Evolutionary conservation across 1,284 basidiomycete genomes (phyloP).

Genomic region (Apiotrichum porosum): DNA sequence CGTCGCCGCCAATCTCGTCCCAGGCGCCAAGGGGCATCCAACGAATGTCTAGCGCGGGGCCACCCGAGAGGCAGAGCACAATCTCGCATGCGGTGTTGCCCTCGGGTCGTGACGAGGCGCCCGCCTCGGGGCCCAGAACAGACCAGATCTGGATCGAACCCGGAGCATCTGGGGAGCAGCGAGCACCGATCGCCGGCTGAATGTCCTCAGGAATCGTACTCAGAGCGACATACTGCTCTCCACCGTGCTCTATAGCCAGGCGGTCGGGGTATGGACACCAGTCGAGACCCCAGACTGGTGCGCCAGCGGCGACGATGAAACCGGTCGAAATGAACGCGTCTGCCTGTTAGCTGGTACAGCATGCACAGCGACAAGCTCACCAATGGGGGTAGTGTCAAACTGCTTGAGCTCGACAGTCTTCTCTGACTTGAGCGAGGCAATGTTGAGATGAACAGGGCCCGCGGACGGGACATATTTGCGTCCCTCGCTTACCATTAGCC

Average conservation of each 20-base stretch:
- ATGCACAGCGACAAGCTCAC: conserved; percentile 9
- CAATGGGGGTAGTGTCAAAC: conserved; percentile 19
- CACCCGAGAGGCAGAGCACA: conserved; percentile 64
- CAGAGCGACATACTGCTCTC: conserved; percentile 75
- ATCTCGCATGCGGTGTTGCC: conserved; percentile 27
- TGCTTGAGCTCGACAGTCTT: conserved; percentile 9
- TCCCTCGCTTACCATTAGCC: conserved; percentile 24
- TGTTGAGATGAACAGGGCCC: conserved; percentile 5
- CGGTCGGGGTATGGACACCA: conserved; percentile 76
- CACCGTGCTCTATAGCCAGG: conserved; percentile 56
- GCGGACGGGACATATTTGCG: conserved; percentile 21
- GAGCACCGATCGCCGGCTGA: conserved; percentile 24
- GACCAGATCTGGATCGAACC: conserved; percentile 50
- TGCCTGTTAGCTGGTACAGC: conserved; percentile 1
- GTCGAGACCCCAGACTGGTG: conserved; percentile 77
- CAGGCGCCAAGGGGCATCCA: conserved; percentile 84
- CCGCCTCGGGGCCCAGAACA: conserved; percentile 9
- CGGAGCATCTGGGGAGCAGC: conserved; percentile 16
- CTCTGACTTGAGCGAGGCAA: conserved; percentile 21
- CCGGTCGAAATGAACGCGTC: conserved; percentile 17
- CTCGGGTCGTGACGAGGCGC: not conserved
- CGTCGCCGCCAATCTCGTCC: conserved; percentile 51
- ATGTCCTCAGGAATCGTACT: conserved; percentile 57
- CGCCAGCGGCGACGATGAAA: conserved; percentile 64
- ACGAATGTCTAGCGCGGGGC: conserved; percentile 68